Percentiles rank a stretch among this genome's conserved stretches.
Conservation (phyloP, 495 filamentous ascomycete genomes). For the Pseudoneurospora amorphoporcata region DNA sequence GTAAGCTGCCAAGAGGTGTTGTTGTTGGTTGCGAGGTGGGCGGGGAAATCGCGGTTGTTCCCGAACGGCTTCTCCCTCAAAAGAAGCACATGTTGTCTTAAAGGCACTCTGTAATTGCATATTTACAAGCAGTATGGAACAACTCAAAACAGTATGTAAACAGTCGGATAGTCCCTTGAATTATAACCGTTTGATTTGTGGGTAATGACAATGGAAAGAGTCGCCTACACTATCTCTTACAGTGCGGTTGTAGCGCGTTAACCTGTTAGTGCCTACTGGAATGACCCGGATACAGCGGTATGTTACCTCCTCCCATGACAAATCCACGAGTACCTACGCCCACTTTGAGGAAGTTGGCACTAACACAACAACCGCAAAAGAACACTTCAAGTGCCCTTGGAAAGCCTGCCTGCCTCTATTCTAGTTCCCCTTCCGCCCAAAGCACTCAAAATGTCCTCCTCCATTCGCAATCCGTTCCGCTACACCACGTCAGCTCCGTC, state of each 20-base stretch:
- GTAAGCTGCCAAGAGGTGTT: background rate
- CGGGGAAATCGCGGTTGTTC: background rate
- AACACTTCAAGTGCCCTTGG: conserved; percentile 72
- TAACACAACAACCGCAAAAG: conserved; percentile 33
- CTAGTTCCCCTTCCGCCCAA: background rate
- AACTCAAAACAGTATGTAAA: background rate
- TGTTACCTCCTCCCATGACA: background rate
- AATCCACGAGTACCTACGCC: too few species aligned
- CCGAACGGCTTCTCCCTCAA: background rate
- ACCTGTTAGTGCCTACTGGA: background rate
- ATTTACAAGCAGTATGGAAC: background rate
- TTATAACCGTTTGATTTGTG: too few species aligned
- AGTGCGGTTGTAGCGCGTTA: background rate
- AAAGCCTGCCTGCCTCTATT: too few species aligned
- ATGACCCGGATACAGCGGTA: too few species aligned
- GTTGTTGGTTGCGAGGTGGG: background rate
- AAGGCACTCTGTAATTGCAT: background rate
- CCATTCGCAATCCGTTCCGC: background rate
- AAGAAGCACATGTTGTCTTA: background rate
- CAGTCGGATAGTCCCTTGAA: too few species aligned
- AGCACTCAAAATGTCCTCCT: background rate
- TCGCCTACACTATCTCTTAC: background rate
- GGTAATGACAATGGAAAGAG: background rate
- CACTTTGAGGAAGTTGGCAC: background rate
- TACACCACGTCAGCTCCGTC: background rate